Percentiles rank a stretch among this genome's conserved stretches.
Conservation (phyloP, 371 early-diverging fungal species). For the Mucor saturninus region DNA sequence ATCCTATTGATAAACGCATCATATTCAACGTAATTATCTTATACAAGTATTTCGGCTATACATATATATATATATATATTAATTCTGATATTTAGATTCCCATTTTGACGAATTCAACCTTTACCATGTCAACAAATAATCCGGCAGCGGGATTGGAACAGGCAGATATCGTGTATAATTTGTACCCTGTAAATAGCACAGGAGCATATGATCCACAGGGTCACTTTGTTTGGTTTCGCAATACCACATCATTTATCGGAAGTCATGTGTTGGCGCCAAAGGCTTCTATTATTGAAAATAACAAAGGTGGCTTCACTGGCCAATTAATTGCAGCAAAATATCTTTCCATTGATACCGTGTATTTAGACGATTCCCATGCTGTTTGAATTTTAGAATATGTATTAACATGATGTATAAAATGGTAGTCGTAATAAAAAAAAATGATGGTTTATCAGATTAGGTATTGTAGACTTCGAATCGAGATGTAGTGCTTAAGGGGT, state of each 20-base stretch:
- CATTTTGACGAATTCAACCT: conserved; percentile 3
- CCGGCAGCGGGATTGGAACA: conserved; percentile 20
- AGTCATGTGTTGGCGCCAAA: conserved; percentile 12
- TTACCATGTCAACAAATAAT: conserved; percentile 20
- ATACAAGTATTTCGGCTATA: no score
- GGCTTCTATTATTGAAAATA: conserved; percentile 12
- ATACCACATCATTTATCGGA: conserved; percentile 8
- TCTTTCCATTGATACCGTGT: background rate
- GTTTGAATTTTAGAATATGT: no score
- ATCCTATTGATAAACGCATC: conserved; percentile 14
- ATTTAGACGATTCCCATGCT: no score
- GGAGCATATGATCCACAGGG: conserved; percentile 16
- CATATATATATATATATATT: background rate
- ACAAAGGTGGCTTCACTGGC: conserved; percentile 10
- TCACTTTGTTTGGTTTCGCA: conserved; percentile 13
- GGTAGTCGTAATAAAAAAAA: no score
- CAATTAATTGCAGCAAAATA: conserved; percentile 13
- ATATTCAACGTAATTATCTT: conserved; percentile 13
- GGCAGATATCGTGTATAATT: conserved; percentile 11
- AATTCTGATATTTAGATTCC: conserved; percentile 7
- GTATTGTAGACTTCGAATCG: no score
- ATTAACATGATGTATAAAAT: no score
- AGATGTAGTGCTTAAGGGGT: no score
- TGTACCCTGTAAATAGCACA: background rate
- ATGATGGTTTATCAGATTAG: no score